Base-by-base conservation (phyloP, 2,329 filamentous ascomycete genomes). In the Fusarium sp. region DNA sequence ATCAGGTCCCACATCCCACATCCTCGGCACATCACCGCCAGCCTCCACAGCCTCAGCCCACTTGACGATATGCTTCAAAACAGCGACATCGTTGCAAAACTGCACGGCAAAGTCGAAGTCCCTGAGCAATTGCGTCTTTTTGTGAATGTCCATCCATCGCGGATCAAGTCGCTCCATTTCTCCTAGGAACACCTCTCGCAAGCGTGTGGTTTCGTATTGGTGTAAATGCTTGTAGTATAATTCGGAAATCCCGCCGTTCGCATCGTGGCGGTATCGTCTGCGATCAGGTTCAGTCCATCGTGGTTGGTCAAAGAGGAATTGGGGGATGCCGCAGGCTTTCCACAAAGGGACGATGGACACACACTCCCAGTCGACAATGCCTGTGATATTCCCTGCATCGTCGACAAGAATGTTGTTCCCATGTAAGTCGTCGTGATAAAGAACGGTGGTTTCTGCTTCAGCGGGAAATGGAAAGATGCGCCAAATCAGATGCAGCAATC, bases 361-460 rank as follows among this genome's bases (percentile, higher is more conserved):
- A 47, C 80, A 85, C 56, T 86, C 83, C 83, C 84, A 86, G 67
- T 86, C 83, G 2, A 85, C 46, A 0, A 86, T 61, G 2, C 74
- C 84, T 1, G 81, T 84, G 13, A 86, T 71, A 0, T 67, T 70
- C 1, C 81, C 82, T 3, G 72, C 21, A 1, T 80, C 67, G 59
- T 85, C 78, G 1, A 85, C 79, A 25, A 85, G 75, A 12, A 86
- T 82, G 56, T 86, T 86, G 16, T 78, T 70, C 16, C 75, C 67
- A 7, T 76, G 79, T 2, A 86, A 69, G 40, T 85, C 82, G 7
- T 82, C 68, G 18, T 77, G 83, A 47, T 74, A 83, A 11, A 86
- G 69, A 2, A 82, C 71, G 0, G 79, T 83, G 9, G 66, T 53
- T 52, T 83, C 81, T 15, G 44, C 37, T 15, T 71, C 44, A 1